Percentiles rank a stretch among this genome's conserved stretches.
Evolutionary conservation across 2,329 filamentous ascomycete genomes (phyloP).

Genomic region (Aspergillus tubingensis): DNA sequence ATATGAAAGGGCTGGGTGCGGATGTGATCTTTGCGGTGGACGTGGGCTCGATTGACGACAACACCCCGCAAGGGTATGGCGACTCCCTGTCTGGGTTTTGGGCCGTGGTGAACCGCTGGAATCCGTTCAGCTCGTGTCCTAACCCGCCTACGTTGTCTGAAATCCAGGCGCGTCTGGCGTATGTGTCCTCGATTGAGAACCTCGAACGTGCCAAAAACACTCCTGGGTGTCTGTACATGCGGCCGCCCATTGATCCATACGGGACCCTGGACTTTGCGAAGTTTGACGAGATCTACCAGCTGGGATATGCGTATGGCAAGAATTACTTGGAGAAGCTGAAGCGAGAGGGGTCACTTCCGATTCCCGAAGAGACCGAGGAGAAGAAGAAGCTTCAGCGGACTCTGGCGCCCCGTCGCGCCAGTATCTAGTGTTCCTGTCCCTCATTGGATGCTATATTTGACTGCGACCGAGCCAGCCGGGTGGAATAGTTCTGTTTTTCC

Average conservation of each 20-base stretch:
- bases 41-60: slow-evolving; percentile 88
- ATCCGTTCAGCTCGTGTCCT: slow-evolving; percentile 82
- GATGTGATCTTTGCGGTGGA: slow-evolving; percentile 96
- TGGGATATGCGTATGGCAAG: slow-evolving; percentile 84
- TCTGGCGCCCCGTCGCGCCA: slow-evolving; percentile 76
- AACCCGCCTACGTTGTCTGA: slow-evolving; percentile 95
- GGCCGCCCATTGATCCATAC: slow-evolving; percentile 89
- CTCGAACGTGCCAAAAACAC: slow-evolving; percentile 89
- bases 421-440: slow-evolving; percentile 52
- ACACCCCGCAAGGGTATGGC: slow-evolving; percentile 87
- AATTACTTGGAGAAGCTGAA: slow-evolving; percentile 75
- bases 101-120: slow-evolving; percentile 95
- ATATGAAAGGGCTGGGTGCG: slow-evolving; percentile 93
- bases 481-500: not conserved
- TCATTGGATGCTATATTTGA: not conserved
- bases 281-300: slow-evolving; percentile 92
- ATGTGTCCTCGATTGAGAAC: slow-evolving; percentile 92
- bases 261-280: slow-evolving; percentile 95
- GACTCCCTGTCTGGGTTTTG: slow-evolving; percentile 94
- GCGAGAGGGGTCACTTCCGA: slow-evolving; percentile 72
- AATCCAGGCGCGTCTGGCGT: slow-evolving; percentile 91
- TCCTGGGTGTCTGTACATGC: slow-evolving; percentile 92
- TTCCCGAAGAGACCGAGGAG: slow-evolving; percentile 72
- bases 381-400: slow-evolving; percentile 76
- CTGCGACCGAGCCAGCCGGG: not conserved